Conservation (phyloP, 1,284 basidiomycete genomes). For the Porodaedalea pini region DNA sequence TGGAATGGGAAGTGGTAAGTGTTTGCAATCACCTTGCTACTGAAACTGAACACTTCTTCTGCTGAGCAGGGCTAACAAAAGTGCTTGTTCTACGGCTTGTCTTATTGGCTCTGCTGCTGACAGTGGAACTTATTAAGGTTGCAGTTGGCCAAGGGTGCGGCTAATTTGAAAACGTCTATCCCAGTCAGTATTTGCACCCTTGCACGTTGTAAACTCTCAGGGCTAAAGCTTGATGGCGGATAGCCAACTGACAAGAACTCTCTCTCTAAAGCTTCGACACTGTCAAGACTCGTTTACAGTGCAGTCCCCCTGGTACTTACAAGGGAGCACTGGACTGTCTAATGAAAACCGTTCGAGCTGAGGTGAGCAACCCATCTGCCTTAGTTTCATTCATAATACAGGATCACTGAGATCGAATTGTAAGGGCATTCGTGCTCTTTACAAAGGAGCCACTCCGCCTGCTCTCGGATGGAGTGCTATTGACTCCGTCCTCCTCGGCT, state of each 20-base stretch:
- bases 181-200: neutral
- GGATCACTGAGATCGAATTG: conserved; percentile 14
- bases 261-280: conserved; percentile 65
- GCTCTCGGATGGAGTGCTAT: conserved; percentile 76
- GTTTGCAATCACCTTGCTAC: neutral
- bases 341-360: conserved; percentile 56
- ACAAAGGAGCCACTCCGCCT: conserved; percentile 73
- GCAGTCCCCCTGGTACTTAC: conserved; percentile 68
- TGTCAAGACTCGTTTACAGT: conserved; percentile 74
- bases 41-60: neutral
- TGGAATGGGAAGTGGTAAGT: conserved; percentile 59
- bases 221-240: neutral
- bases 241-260: neutral
- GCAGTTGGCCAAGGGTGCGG: conserved; percentile 65
- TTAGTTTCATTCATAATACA: neutral
- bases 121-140: conserved; percentile 41
- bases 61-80: conserved; percentile 53
- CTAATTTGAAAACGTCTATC: neutral
- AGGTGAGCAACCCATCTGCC: conserved; percentile 42
- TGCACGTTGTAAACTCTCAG: no score
- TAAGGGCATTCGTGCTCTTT: conserved; percentile 53
- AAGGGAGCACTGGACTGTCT: conserved; percentile 66
- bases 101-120: conserved; percentile 18
- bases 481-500: conserved; percentile 73
- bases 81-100: conserved; percentile 30